A percentile compares a stretch with the other conserved stretches of the same genome.
Conservation (phyloP, 441 rosid genomes). For the Brassica hybrid region DNA sequence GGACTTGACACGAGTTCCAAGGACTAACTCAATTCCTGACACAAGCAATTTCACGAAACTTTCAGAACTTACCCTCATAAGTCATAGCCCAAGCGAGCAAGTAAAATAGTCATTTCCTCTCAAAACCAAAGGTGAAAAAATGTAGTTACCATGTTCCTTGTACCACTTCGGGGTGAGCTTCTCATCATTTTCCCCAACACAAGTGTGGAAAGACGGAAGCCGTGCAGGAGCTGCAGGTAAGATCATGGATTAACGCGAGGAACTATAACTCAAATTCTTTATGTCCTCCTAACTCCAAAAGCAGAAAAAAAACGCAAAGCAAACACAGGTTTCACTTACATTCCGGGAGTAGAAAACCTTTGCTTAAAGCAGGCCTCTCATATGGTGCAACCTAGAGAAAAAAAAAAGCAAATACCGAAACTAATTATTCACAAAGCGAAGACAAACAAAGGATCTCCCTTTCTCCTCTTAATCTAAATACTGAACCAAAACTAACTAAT, state of each 20-base stretch:
- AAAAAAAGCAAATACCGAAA: conserved; percentile 7
- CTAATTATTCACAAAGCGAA: background rate
- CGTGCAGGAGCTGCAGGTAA: conserved; percentile 77
- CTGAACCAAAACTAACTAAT: background rate
- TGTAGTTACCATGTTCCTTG: conserved; percentile 77
- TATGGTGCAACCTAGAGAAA: conserved; percentile 83
- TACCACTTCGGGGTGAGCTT: conserved; percentile 90
- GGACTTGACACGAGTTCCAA: conserved; percentile 91
- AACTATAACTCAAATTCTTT: conserved; percentile 16
- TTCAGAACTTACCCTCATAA: conserved; percentile 18
- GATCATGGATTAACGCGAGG: conserved; percentile 25
- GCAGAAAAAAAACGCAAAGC: conserved; percentile 25
- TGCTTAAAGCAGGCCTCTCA: conserved; percentile 97
- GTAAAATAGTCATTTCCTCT: background rate
- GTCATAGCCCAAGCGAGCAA: background rate
- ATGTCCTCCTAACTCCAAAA: conserved; percentile 21
- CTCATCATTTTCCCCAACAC: conserved; percentile 93
- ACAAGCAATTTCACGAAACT: conserved; percentile 23
- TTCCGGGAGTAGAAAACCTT: conserved; percentile 92
- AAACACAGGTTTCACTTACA: conserved; percentile 48
- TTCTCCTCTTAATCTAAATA: background rate
- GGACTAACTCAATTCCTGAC: conserved; percentile 91
- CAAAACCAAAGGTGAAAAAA: conserved; percentile 10
- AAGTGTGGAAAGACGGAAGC: conserved; percentile 96
- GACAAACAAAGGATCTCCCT: conserved; percentile 5